Evolutionary conservation across 1,284 basidiomycete genomes (phyloP).

Genomic region (Phellopilus nigrolimitatus): DNA sequence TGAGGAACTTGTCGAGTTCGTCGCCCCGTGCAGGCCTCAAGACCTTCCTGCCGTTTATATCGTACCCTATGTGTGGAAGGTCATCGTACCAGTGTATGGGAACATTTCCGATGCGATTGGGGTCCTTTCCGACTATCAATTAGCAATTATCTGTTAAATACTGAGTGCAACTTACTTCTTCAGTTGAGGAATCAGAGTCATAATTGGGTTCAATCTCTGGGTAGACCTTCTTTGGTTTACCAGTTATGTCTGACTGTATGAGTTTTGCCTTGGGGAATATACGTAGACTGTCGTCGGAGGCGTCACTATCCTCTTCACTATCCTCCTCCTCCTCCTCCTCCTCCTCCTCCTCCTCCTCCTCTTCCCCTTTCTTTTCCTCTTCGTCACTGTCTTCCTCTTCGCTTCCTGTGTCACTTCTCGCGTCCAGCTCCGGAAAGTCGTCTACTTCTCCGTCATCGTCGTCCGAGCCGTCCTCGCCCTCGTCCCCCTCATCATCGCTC

Average conservation of each 20-base stretch:
- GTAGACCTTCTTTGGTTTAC: slow-evolving; percentile 85
- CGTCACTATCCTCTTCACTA: slow-evolving; percentile 27
- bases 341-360: slow-evolving; percentile 35
- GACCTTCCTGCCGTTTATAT: slow-evolving; percentile 92
- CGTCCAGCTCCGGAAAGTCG: slow-evolving; percentile 55
- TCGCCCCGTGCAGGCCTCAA: slow-evolving; percentile 93
- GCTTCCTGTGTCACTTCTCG: slow-evolving; percentile 44
- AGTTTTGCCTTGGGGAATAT: slow-evolving; percentile 65
- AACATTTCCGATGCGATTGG: slow-evolving; percentile 92
- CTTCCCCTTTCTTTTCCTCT: slow-evolving; percentile 28
- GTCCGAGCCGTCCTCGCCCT: slow-evolving; percentile 43
- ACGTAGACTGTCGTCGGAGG: slow-evolving; percentile 37
- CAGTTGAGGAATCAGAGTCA: slow-evolving; percentile 94
- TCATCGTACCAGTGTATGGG: slow-evolving; percentile 99
- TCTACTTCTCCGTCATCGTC: slow-evolving; percentile 40
- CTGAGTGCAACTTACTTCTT: slow-evolving; percentile 66
- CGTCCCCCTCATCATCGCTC: slow-evolving; percentile 63
- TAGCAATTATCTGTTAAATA: slow-evolving; percentile 15
- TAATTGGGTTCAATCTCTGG: slow-evolving; percentile 95
- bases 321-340: slow-evolving; percentile 33
- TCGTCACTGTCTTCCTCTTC: slow-evolving; percentile 36
- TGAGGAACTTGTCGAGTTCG: slow-evolving; percentile 95
- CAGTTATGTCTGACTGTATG: slow-evolving; percentile 78
- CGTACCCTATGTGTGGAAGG: slow-evolving; percentile 98
- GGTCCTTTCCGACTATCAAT: slow-evolving; percentile 48